Evolutionary conservation across 2,329 filamentous ascomycete genomes (phyloP).

Genomic region (Bipolaris cookei): DNA sequence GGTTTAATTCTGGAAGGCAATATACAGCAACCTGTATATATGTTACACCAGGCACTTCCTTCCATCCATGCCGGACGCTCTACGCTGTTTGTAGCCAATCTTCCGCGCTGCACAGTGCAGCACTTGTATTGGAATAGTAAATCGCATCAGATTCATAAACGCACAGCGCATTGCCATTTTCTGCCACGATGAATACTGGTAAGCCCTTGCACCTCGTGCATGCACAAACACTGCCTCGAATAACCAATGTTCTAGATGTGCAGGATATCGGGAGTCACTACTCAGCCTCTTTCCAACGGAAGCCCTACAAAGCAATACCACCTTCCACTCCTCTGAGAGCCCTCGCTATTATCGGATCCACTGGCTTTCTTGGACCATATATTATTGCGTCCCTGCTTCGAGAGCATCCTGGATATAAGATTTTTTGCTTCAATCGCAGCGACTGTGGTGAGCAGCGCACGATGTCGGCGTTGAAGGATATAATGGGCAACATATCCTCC

Average conservation of each 20-base stretch:
- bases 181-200: too few species aligned
- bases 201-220: too few species aligned
- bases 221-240: too few species aligned
- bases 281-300: neutral
- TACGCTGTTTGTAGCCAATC: too few species aligned
- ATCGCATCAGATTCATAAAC: too few species aligned
- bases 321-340: neutral
- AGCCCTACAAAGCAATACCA: neutral
- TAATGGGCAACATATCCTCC: neutral
- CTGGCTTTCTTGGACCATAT: slow-evolving; percentile 21
- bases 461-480: neutral
- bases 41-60: too few species aligned
- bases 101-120: too few species aligned
- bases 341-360: slow-evolving; percentile 21
- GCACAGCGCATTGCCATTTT: too few species aligned
- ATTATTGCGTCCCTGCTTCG: slow-evolving; percentile 16
- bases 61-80: too few species aligned
- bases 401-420: slow-evolving; percentile 1
- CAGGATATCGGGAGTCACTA: neutral
- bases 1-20: too few species aligned
- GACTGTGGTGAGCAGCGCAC: slow-evolving; percentile 14
- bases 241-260: neutral
- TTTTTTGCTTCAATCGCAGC: slow-evolving; percentile 28
- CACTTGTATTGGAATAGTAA: too few species aligned
- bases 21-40: too few species aligned